Evolutionary conservation across 305 asterid genomes (phyloP).

Genomic region (Ilex paraguariensis): DNA sequence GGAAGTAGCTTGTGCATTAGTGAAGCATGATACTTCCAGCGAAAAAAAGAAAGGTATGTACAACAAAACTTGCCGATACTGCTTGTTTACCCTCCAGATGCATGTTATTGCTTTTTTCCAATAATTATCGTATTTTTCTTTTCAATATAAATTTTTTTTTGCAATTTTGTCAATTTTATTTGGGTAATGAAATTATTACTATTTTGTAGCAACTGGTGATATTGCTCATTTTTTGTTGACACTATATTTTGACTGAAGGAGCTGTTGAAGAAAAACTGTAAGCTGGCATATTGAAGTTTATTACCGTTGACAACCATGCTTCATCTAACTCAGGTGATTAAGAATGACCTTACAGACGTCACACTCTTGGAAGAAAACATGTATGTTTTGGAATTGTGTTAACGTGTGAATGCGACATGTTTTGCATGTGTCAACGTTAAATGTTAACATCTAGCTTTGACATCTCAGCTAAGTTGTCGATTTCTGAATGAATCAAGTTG

Average conservation of each 20-base stretch:
- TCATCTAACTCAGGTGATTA: constrained; percentile 13
- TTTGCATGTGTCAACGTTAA: constrained; percentile 24
- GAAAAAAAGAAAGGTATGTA: too few species aligned
- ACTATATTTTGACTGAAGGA: background rate
- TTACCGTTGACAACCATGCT: constrained; percentile 16
- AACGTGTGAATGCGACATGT: constrained; percentile 18
- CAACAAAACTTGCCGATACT: background rate
- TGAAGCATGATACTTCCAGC: constrained; percentile 4
- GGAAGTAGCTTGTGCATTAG: constrained; percentile 1
- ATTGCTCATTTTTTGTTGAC: background rate
- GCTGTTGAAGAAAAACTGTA: background rate
- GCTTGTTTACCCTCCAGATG: too few species aligned
- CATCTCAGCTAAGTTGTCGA: constrained; percentile 23
- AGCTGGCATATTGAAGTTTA: constrained; percentile 12
- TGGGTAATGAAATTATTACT: too few species aligned
- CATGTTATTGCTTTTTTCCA: too few species aligned
- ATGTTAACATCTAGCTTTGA: constrained; percentile 24
- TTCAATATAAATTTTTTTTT: too few species aligned
- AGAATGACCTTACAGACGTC: constrained; percentile 17
- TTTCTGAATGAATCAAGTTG: constrained; percentile 18
- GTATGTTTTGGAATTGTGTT: constrained; percentile 31
- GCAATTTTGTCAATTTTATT: too few species aligned
- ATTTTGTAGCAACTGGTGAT: too few species aligned
- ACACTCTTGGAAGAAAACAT: constrained; percentile 11
- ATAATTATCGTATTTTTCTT: too few species aligned